These are phyloP conservation scores for Moricandia moricandioides DNA, from an alignment of 345 rosid species.

Conservation along the genomic window DNA sequence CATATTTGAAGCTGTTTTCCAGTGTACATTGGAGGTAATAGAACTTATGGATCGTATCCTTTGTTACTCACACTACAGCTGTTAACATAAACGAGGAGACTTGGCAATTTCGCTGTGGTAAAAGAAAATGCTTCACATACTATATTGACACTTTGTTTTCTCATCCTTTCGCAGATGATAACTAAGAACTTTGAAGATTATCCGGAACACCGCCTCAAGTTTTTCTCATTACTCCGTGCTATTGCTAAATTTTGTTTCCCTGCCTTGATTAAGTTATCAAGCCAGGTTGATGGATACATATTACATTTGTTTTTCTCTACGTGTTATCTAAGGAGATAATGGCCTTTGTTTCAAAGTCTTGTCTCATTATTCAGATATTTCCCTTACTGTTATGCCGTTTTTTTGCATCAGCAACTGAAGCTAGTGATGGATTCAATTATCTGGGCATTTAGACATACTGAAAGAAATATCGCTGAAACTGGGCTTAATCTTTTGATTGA, in stretches of 20 bases:
- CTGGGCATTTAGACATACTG: constrained; percentile 99
- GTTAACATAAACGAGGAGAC: not conserved
- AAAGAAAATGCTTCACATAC: no score
- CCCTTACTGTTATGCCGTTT: constrained; percentile 7
- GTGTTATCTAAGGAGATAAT: not conserved
- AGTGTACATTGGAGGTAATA: constrained; percentile 93
- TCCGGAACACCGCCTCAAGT: constrained; percentile 98
- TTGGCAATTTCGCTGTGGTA: not conserved
- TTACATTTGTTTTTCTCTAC: not conserved
- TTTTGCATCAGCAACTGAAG: constrained; percentile 73
- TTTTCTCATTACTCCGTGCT: constrained; percentile 96
- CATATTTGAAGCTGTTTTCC: constrained; percentile 98
- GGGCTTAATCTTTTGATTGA: constrained; percentile 88
- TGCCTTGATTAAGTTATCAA: constrained; percentile 84
- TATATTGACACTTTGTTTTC: not conserved
- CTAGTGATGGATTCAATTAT: constrained; percentile 98
- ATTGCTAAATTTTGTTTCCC: constrained; percentile 93
- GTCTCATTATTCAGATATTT: not conserved
- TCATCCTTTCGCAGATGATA: constrained; percentile 70
- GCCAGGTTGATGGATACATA: constrained; percentile 62
- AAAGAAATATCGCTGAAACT: constrained; percentile 97
- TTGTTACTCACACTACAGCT: not conserved
- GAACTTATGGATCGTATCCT: not conserved
- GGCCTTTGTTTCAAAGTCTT: constrained; percentile 10
- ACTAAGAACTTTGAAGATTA: constrained; percentile 98